Conservation (phyloP, 495 filamentous ascomycete genomes). For the Talaromyces ruber region DNA sequence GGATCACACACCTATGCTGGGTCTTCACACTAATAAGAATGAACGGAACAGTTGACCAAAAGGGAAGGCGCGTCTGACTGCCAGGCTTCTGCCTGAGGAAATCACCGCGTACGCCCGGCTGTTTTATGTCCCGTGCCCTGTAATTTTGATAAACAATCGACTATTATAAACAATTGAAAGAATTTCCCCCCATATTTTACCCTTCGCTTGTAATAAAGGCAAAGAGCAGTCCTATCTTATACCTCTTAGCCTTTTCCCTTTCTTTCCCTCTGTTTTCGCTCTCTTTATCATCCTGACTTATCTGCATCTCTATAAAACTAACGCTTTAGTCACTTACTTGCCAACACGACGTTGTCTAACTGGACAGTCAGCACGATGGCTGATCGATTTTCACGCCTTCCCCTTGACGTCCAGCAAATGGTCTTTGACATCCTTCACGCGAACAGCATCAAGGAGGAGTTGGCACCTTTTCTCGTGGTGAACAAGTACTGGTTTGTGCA, state of each 20-base stretch:
- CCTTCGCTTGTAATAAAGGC: not conserved
- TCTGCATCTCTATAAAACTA: not conserved
- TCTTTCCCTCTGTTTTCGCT: not conserved
- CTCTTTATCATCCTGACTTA: not conserved
- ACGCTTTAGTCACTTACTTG: not conserved
- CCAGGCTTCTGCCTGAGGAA: not conserved
- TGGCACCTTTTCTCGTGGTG: not conserved
- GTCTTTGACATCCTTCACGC: not conserved
- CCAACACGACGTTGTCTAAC: not conserved
- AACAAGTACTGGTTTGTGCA: not conserved
- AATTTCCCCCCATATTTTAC: not conserved
- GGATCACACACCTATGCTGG: not conserved
- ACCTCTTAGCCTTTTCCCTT: not conserved
- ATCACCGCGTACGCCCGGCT: not conserved
- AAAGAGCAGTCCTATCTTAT: not conserved
- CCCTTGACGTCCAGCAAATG: not conserved
- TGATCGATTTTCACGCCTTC: not conserved
- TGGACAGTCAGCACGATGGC: not conserved
- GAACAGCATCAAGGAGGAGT: not conserved
- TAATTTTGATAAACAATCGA: not conserved
- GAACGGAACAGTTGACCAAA: not conserved
- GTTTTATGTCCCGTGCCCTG: not conserved
- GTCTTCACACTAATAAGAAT: not conserved
- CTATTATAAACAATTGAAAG: not conserved
- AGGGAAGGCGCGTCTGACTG: not conserved